phyloP scores from a whole-genome alignment of 768 basidiomycete species.

The Suillus ampliporus region DNA sequence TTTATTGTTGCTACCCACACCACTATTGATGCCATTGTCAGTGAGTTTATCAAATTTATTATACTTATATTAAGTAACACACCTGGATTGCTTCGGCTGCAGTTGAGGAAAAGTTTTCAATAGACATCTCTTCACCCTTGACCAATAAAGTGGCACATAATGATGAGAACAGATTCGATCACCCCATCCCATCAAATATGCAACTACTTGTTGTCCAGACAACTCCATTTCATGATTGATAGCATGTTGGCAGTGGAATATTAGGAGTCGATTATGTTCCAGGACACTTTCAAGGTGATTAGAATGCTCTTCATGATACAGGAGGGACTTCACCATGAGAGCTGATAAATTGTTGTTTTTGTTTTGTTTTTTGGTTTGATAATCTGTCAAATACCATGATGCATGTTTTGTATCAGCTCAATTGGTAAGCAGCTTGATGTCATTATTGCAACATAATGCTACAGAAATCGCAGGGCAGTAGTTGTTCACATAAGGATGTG shows the following conservation, averaged over 20 bases:
- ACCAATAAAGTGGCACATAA: too few species aligned
- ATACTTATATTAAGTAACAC: too few species aligned
- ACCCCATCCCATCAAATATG: constrained; percentile 52
- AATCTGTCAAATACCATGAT: constrained; percentile 41
- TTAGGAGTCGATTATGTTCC: constrained; percentile 33
- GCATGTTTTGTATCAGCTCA: constrained; percentile 38
- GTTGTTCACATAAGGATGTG: too few species aligned
- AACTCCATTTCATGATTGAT: constrained; percentile 47
- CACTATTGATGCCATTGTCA: too few species aligned
- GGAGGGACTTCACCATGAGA: constrained; percentile 36
- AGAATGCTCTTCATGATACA: constrained; percentile 31
- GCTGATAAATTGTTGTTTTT: constrained; percentile 40
- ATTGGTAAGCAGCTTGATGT: constrained; percentile 46
- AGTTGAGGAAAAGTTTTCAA: too few species aligned
- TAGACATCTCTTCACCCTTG: too few species aligned
- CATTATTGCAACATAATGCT: constrained; percentile 44
- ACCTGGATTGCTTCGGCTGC: too few species aligned
- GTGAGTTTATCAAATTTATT: too few species aligned
- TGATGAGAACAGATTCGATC: constrained; percentile 35
- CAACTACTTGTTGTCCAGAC: constrained; percentile 43
- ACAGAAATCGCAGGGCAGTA: constrained; percentile 27
- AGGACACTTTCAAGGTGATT: constrained; percentile 26
- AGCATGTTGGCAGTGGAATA: constrained; percentile 38
- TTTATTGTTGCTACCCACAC: too few species aligned
- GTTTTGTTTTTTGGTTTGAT: constrained; percentile 42